Conservation (phyloP, 2,329 filamentous ascomycete genomes). For the Ophiostoma angusticollis region DNA sequence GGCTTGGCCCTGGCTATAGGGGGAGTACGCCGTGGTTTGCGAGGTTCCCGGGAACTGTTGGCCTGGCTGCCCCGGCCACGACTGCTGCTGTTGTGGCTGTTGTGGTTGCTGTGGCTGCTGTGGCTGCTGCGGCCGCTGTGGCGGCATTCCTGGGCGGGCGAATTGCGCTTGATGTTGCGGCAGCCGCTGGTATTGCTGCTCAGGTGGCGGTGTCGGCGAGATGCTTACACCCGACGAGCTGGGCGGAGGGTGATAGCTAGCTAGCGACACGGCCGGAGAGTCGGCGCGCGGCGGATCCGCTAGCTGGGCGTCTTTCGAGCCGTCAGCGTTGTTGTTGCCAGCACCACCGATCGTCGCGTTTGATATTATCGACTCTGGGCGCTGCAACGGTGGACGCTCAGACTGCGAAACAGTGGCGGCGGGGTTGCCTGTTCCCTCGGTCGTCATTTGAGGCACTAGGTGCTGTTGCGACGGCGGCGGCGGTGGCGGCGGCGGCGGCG, state of each 20-base stretch:
- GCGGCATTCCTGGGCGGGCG: background rate
- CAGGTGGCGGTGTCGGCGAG: conserved; percentile 4
- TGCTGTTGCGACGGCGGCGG: too few relatives aligned
- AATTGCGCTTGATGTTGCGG: background rate
- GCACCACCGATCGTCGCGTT: background rate
- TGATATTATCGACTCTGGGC: conserved; percentile 7
- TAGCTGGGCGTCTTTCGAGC: background rate
- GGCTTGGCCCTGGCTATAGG: conserved; percentile 2
- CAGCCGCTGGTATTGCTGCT: conserved; percentile 3
- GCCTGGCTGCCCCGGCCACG: background rate
- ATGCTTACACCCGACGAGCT: conserved; percentile 3
- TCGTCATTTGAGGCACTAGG: background rate
- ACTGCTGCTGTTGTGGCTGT: background rate
- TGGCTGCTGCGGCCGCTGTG: conserved; percentile 5
- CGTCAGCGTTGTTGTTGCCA: background rate
- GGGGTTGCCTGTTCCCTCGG: too few relatives aligned
- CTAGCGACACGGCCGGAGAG: conserved; percentile 6
- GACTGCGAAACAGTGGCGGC: too few relatives aligned
- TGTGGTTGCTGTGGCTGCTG: conserved; percentile 5
- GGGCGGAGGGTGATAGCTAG: background rate
- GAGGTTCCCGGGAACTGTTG: background rate
- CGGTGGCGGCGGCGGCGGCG: background rate
- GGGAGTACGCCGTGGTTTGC: background rate
- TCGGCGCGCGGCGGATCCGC: background rate
- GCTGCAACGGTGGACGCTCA: too few relatives aligned